Conservation (phyloP, 768 basidiomycete genomes). For the Panaeolus cyanescens region DNA sequence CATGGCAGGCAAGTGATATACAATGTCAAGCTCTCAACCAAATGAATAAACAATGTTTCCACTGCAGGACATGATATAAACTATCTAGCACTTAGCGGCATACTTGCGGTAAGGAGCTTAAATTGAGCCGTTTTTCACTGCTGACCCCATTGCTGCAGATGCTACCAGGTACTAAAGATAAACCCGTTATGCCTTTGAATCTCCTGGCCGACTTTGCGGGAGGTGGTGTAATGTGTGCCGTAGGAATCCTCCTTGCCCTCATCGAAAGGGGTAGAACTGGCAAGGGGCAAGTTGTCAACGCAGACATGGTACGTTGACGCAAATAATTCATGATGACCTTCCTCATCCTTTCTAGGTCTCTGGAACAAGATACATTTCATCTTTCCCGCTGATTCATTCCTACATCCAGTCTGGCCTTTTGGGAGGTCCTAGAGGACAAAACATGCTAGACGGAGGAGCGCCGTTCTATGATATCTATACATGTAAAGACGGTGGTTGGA, state of each 20-base stretch:
- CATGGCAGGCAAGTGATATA: slow-evolving; percentile 64
- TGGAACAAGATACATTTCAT: slow-evolving; percentile 76
- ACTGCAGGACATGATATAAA: slow-evolving; percentile 78
- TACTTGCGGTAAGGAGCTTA: slow-evolving; percentile 53
- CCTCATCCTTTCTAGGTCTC: slow-evolving; percentile 56
- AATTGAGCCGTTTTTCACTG: not conserved
- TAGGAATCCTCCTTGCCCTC: slow-evolving; percentile 76
- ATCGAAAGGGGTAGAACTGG: slow-evolving; percentile 66
- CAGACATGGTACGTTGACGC: slow-evolving; percentile 65
- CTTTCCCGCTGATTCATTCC: slow-evolving; percentile 63
- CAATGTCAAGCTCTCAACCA: not conserved
- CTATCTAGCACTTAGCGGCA: slow-evolving; percentile 79
- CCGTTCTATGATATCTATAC: slow-evolving; percentile 79
- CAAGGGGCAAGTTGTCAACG: slow-evolving; percentile 71
- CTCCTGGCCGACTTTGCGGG: slow-evolving; percentile 84
- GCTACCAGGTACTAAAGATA: slow-evolving; percentile 63
- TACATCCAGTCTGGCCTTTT: slow-evolving; percentile 38
- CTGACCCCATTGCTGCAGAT: slow-evolving; percentile 40
- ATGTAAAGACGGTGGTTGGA: slow-evolving; percentile 72
- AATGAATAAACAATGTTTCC: not conserved
- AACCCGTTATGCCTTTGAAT: slow-evolving; percentile 75
- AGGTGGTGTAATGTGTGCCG: slow-evolving; percentile 70
- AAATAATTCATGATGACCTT: not conserved
- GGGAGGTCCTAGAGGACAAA: slow-evolving; percentile 49
- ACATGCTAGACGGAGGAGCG: slow-evolving; percentile 73